These are phyloP conservation scores for Casuarina cunninghamiana DNA, from an alignment of 306 rosid genomes.

Conservation along the genomic window DNA sequence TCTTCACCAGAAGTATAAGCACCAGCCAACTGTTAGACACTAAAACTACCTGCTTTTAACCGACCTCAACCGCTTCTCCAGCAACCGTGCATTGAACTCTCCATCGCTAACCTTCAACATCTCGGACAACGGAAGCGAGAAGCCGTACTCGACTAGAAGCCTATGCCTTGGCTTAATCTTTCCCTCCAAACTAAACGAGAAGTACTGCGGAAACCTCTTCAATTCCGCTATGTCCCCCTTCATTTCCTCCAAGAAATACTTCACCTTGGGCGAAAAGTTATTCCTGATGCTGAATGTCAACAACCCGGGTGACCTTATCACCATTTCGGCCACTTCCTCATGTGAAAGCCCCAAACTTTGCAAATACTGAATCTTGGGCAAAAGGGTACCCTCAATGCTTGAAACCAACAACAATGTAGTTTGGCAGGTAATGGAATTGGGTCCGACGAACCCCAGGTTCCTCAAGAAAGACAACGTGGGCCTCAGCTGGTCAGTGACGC, in stretches of 20 bases:
- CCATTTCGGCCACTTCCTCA: constrained; percentile 57
- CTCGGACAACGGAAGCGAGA: constrained; percentile 47
- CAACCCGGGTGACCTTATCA: constrained; percentile 72
- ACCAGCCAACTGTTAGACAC: constrained; percentile 7
- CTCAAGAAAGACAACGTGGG: constrained; percentile 41
- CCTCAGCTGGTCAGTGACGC: constrained; percentile 48
- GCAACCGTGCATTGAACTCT: constrained; percentile 48
- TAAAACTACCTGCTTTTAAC: constrained; percentile 21
- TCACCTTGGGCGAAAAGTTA: constrained; percentile 56
- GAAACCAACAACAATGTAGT: constrained; percentile 46
- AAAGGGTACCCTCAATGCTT: constrained; percentile 41
- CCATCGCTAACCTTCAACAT: constrained; percentile 79
- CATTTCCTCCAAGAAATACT: constrained; percentile 67
- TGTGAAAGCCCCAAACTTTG: constrained; percentile 48
- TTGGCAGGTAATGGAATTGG: constrained; percentile 38
- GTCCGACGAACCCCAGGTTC: constrained; percentile 39
- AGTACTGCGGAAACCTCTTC: constrained; percentile 73
- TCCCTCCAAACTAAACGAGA: constrained; percentile 76
- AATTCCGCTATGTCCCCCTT: constrained; percentile 53
- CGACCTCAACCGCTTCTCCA: constrained; percentile 45
- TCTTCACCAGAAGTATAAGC: constrained; percentile 15
- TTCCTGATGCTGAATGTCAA: constrained; percentile 59
- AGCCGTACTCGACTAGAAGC: constrained; percentile 41
- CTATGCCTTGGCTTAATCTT: constrained; percentile 67
- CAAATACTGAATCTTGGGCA: constrained; percentile 46